Evolutionary conservation across 2,329 filamentous ascomycete species (phyloP).

Genomic region (Diaporthe amygdali): DNA sequence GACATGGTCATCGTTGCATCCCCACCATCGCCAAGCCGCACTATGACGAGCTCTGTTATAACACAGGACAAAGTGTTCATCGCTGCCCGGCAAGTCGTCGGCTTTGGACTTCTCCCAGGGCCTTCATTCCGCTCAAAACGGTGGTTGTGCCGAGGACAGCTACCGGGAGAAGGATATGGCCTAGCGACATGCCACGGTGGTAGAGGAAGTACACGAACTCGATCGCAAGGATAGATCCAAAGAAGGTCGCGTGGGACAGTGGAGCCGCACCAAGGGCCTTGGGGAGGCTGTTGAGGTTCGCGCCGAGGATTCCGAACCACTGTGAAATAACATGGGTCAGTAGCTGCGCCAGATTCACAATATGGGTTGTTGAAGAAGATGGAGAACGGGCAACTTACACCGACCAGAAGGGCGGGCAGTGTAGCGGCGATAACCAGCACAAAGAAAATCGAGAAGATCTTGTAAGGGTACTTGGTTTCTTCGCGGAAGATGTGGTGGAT

Average conservation of each 20-base stretch:
- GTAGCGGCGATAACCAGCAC: conserved; percentile 73
- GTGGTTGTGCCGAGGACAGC: conserved; percentile 71
- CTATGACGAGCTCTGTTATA: not conserved
- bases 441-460: conserved; percentile 80
- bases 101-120: conserved; percentile 90
- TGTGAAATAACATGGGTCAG: conserved; percentile 38
- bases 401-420: conserved; percentile 73
- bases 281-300: conserved; percentile 78
- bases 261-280: conserved; percentile 80
- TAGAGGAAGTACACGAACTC: conserved; percentile 95
- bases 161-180: conserved; percentile 82
- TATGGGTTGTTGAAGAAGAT: not conserved
- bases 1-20: not conserved
- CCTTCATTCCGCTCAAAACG: conserved; percentile 87
- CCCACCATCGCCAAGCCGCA: not conserved
- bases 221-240: conserved; percentile 84
- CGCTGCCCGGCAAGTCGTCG: conserved; percentile 78
- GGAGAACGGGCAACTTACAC: conserved; percentile 54
- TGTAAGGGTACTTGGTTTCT: conserved; percentile 81
- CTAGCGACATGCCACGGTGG: conserved; percentile 90
- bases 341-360: not conserved
- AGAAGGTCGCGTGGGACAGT: conserved; percentile 82
- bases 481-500: conserved; percentile 90
- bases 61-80: conserved; percentile 37
- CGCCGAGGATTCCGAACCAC: conserved; percentile 79